Evolutionary conservation across 306 rosid genomes (phyloP).

Genomic region (Bauhinia variegata): DNA sequence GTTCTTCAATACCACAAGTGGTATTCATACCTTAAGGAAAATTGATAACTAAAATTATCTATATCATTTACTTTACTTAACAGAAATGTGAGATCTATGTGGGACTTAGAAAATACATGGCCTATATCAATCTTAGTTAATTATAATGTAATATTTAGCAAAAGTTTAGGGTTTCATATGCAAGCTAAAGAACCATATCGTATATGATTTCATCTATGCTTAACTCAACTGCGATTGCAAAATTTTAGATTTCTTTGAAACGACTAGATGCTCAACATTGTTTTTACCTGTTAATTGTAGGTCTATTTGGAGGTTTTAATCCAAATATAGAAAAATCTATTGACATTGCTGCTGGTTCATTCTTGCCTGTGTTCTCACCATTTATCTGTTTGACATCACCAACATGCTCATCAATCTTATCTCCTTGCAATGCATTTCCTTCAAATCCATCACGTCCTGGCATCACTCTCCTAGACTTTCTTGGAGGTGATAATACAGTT

Average conservation of each 20-base stretch:
- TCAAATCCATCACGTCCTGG: constrained; percentile 78
- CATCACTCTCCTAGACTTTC: constrained; percentile 94
- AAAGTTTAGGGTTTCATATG: constrained; percentile 29
- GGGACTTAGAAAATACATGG: too few species aligned
- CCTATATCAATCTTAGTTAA: too few species aligned
- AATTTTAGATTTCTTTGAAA: constrained; percentile 24
- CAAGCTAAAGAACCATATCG: constrained; percentile 26
- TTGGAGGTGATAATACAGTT: constrained; percentile 87
- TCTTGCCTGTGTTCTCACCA: constrained; percentile 73
- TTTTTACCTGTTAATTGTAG: constrained; percentile 87
- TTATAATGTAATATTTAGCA: neutral
- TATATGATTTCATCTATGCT: constrained; percentile 4
- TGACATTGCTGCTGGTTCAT: constrained; percentile 69
- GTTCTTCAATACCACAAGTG: too few species aligned
- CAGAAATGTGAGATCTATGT: too few species aligned
- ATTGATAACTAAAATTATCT: too few species aligned
- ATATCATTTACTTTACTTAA: too few species aligned
- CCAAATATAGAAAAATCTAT: constrained; percentile 92
- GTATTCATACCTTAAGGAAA: too few species aligned
- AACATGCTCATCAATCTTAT: constrained; percentile 55
- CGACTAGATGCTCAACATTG: constrained; percentile 1
- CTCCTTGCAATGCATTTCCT: constrained; percentile 59
- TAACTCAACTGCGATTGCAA: constrained; percentile 15
- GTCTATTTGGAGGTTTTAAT: constrained; percentile 87
- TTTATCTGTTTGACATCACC: constrained; percentile 52